Conservation (phyloP, 208 protist species). For the Trichomonas tenax region DNA sequence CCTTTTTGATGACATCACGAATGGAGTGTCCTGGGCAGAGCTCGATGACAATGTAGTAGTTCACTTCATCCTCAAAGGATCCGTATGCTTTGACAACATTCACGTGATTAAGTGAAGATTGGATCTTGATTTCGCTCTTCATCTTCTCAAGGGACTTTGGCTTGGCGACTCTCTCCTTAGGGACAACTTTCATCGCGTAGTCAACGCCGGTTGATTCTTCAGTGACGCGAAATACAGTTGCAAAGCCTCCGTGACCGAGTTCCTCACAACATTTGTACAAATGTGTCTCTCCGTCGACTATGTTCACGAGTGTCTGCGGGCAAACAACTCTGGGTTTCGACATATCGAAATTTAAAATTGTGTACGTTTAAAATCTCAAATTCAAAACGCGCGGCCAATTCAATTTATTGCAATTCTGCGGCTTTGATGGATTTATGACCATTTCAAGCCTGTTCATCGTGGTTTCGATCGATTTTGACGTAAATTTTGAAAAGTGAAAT, state of each 20-base stretch:
- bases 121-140: conserved; percentile 79
- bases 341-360: not conserved
- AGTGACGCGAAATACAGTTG: not conserved
- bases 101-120: conserved; percentile 68
- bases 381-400: no score
- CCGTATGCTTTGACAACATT: conserved; percentile 78
- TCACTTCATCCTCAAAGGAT: conserved; percentile 73
- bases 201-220: not conserved
- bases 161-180: conserved; percentile 42
- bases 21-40: conserved; percentile 50
- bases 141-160: conserved; percentile 38
- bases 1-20: not conserved
- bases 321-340: not conserved
- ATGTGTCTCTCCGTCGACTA: not conserved
- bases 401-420: no score
- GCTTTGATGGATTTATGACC: no score
- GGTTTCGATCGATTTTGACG: no score
- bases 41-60: conserved; percentile 85
- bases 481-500: no score
- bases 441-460: no score
- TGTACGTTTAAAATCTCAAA: not conserved
- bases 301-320: not conserved
- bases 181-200: conserved; percentile 78
- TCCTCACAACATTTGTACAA: not conserved
- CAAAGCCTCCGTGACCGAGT: not conserved